Evolutionary conservation across 1,284 basidiomycete species (phyloP).

Genomic region (Xanthoconium separans): DNA sequence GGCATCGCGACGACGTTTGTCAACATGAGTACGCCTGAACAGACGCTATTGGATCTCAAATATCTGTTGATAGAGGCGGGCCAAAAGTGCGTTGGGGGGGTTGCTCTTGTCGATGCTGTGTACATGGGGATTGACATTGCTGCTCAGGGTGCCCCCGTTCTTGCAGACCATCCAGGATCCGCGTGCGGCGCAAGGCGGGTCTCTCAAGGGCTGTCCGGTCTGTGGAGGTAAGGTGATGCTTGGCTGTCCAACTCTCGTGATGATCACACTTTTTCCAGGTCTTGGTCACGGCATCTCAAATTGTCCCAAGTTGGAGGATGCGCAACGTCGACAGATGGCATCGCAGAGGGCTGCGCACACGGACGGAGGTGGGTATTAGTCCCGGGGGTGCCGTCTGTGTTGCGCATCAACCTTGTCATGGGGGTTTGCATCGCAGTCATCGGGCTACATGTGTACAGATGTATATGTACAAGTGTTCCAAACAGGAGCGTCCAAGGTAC

Average conservation of each 20-base stretch:
- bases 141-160: constrained; percentile 89
- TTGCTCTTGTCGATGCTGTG: too few relatives aligned
- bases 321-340: constrained; percentile 84
- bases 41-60: constrained; percentile 95
- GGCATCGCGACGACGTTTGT: constrained; percentile 99
- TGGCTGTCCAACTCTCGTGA: neutral
- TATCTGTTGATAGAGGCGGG: constrained; percentile 97
- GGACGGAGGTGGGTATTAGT: constrained; percentile 51
- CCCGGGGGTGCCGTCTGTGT: neutral
- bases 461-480: neutral
- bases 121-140: too few relatives aligned
- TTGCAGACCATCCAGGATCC: constrained; percentile 91
- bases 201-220: constrained; percentile 87
- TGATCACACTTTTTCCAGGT: constrained; percentile 42
- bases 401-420: neutral
- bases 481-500: neutral
- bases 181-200: constrained; percentile 72
- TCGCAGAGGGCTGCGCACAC: constrained; percentile 72
- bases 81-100: constrained; percentile 84
- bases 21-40: constrained; percentile 95
- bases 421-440: neutral
- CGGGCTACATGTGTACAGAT: constrained; percentile 3
- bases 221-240: constrained; percentile 74
- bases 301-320: constrained; percentile 96
- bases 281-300: constrained; percentile 92